Evolutionary conservation across 805 yeast species (phyloP), one percentile per base, ranked within the genome.

Genomic region (Lipomyces spencermartinsiae): DNA sequence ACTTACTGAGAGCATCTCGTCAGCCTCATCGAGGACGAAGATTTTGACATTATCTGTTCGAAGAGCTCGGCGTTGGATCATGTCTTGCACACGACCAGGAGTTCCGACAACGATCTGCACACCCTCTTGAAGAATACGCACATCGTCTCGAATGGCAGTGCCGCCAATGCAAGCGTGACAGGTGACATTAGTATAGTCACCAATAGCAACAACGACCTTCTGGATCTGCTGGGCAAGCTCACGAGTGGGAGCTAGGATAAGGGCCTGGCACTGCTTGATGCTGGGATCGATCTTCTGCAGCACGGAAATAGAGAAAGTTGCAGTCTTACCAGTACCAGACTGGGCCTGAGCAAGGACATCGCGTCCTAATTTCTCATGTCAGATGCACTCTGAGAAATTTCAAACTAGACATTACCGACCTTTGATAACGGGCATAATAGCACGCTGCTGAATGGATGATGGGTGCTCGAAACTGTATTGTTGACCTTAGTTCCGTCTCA

Each of bases 311-410:
- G 98, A 86, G 84, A 95, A 95, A 59, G 99, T 95, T 73, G 98
- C 99, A 35, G 99, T 95, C 83, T 95, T 95, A 82, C 99, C 99
- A 61, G 99, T 95, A 82, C 99, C 99, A 49, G 97, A 92, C 83
- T 95, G 99, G 68, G 99, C 98, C 83, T 95, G 99, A 69, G 99
- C 99, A 72, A 95, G 87, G 64, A 93, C 96, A 81, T 95, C 99
- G 80, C 93, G 89, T 66, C 69, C 72, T 71, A 35, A 9, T n/a
- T 54, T 54, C 16, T 46, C 46, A 34, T 9, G 22, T 46, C 58
- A 16, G 33, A 10, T 9, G 5, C 19, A 43, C n/a, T 8, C 49
- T 16, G 7, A 3, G 5, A 37, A 37, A 43, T 0, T 43, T 1
- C 16, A 43, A 1, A 16, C 7, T 16, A 43, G 5, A n/a, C n/a